Percentiles rank a stretch among this genome's conserved stretches.
These are phyloP conservation scores for Aspergillus glaucus DNA, from an alignment of 2,329 filamentous ascomycete genomes.

Conservation along the genomic window DNA sequence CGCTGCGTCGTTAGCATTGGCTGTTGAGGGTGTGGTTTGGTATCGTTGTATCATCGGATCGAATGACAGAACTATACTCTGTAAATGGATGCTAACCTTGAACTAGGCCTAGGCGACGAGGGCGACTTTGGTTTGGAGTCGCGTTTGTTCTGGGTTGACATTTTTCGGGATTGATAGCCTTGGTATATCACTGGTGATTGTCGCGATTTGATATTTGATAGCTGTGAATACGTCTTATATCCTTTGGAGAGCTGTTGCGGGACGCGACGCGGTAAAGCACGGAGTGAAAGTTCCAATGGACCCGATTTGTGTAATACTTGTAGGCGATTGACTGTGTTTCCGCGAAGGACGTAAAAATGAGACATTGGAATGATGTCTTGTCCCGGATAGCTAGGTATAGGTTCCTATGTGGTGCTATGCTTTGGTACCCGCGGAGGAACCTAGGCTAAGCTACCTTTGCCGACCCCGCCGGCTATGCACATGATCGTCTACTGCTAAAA, in stretches of 20 bases:
- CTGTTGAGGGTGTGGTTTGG: too few relatives aligned
- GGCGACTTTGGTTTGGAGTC: conserved; percentile 30
- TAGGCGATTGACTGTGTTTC: not conserved
- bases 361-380: not conserved
- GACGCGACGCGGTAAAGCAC: not conserved
- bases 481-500: too few relatives aligned
- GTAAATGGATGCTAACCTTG: conserved; percentile 42
- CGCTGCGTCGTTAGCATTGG: conserved; percentile 43
- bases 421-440: too few relatives aligned
- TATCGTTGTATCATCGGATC: too few relatives aligned
- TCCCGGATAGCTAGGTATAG: too few relatives aligned
- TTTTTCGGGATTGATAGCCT: conserved; percentile 7
- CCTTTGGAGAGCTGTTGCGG: not conserved
- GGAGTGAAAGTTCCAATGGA: not conserved
- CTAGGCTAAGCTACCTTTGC: too few relatives aligned
- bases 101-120: conserved; percentile 55
- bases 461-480: too few relatives aligned
- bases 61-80: too few relatives aligned
- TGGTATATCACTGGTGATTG: not conserved
- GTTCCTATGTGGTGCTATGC: too few relatives aligned
- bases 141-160: conserved; percentile 15
- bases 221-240: too few relatives aligned
- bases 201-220: too few relatives aligned
- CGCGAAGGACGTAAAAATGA: too few relatives aligned
- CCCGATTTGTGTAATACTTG: not conserved